Conservation (phyloP, 1,284 basidiomycete genomes). For the Cutaneotrichosporon daszewskae region DNA sequence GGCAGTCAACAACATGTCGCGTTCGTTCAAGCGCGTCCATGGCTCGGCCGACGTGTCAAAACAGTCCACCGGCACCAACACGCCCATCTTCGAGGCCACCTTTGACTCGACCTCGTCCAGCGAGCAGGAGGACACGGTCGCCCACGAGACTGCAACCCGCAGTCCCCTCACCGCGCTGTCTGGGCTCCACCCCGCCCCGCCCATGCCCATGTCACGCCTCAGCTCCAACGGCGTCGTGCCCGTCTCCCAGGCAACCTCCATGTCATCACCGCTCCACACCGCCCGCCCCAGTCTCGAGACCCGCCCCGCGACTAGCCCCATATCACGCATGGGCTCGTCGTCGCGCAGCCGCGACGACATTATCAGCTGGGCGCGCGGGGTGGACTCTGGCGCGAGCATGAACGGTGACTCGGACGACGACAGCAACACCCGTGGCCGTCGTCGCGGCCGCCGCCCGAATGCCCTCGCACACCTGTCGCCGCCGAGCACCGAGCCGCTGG, state of each 20-base stretch:
- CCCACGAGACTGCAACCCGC: background rate
- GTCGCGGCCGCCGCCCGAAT: slow-evolving; percentile 7
- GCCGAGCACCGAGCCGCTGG: slow-evolving; percentile 15
- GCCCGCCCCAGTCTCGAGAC: slow-evolving; percentile 10
- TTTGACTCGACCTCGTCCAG: slow-evolving; percentile 32
- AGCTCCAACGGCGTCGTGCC: background rate
- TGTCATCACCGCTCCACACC: slow-evolving; percentile 14
- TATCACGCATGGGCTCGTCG: slow-evolving; percentile 33
- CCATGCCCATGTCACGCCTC: slow-evolving; percentile 4
- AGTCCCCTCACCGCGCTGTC: slow-evolving; percentile 1
- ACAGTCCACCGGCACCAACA: slow-evolving; percentile 34
- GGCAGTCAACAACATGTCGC: slow-evolving; percentile 10
- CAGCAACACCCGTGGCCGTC: slow-evolving; percentile 2
- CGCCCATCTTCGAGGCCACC: slow-evolving; percentile 33
- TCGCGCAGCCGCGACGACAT: slow-evolving; percentile 44
- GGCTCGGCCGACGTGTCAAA: slow-evolving; percentile 7
- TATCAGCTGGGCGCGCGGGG: slow-evolving; percentile 40
- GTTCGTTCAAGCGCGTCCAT: slow-evolving; percentile 6
- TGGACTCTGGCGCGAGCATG: slow-evolving; percentile 16
- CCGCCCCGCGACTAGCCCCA: slow-evolving; percentile 14
- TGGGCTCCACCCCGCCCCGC: slow-evolving; percentile 1
- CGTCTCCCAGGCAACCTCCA: slow-evolving; percentile 4
- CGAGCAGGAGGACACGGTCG: background rate
- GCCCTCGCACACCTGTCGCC: slow-evolving; percentile 9
- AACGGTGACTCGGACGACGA: slow-evolving; percentile 11